Percentiles rank a stretch among this genome's conserved stretches.
Evolutionary conservation across 345 rosid genomes (phyloP).

Genomic region (Mangifera indica): DNA sequence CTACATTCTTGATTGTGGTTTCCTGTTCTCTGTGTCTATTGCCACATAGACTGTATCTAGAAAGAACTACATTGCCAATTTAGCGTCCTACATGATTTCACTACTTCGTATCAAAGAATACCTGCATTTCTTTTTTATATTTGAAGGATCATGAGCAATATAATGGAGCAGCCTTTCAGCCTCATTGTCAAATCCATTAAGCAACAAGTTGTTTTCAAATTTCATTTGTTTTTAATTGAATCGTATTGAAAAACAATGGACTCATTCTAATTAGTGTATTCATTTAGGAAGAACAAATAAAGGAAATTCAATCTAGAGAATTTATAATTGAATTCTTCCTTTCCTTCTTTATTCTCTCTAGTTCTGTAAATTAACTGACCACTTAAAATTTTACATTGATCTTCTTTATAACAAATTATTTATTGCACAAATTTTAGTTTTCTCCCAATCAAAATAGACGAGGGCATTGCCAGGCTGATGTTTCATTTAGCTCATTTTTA

Average conservation of each 20-base stretch:
- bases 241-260: not conserved
- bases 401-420: not conserved
- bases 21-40: not conserved
- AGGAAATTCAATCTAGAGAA: not conserved
- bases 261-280: not conserved
- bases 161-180: not conserved
- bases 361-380: not conserved
- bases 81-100: not conserved
- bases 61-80: not conserved
- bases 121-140: not conserved
- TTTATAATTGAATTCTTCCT: not conserved
- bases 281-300: not conserved
- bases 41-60: not conserved
- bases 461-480: not conserved
- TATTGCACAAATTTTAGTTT: not conserved
- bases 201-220: no score
- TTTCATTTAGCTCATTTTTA: constrained; percentile 13
- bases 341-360: not conserved
- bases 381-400: not conserved
- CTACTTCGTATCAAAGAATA: not conserved
- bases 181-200: not conserved
- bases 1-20: not conserved
- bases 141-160: not conserved
- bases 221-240: not conserved
- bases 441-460: not conserved